Evolutionary conservation across 2,329 filamentous ascomycete genomes (phyloP), one percentile per base, ranked within the genome.

Genomic region (Trichoderma oligosporum): DNA sequence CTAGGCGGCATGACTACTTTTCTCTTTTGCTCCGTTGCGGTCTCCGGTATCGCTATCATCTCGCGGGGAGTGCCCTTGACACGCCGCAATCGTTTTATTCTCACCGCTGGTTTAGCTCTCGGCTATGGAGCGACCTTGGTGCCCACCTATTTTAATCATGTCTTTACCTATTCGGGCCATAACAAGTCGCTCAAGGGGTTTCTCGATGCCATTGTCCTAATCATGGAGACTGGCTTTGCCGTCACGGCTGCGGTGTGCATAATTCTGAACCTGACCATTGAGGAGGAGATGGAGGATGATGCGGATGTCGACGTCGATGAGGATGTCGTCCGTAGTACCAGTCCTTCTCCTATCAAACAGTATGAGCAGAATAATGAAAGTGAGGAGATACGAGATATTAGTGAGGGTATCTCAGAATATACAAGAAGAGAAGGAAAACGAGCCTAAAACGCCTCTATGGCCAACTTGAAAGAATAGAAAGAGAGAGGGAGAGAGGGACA

Each of bases 31-130:
- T 82, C 87, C 4, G 89, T 94, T 5, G 84, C 88, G 1, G 86
- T 91, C 1, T 88, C 86, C 0, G 90, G 90, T 63, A 83, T 94
- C 60, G 81, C 87, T 47, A 92, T 94, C 64, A 85, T 94, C 61
- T 78, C 82, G 3, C 82, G 83, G 16, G 81, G 81, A 33, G 82
- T 88, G 2, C 79, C 83, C 0, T 92, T 93, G 68, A 91, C 82
- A n/a, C 82, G 89, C 35, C 84, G 90, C 51, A 92, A 88, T 65
- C 81, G 90, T 22, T 94, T 94, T 74, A 89, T 94, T 65, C 78
- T 94, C 9, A 91, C 90, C 0, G 86, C 88, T 0, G 83, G 86
- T 0, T 75, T 94, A 29, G 80, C 88, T 0, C 74, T 93, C 25
- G 90, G 90, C 29, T 89, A 89, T 62, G 84, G 85, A 56, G 85